phyloP scores from a whole-genome alignment of 768 basidiomycete species.

The Dictyophora rubrovolvata region DNA sequence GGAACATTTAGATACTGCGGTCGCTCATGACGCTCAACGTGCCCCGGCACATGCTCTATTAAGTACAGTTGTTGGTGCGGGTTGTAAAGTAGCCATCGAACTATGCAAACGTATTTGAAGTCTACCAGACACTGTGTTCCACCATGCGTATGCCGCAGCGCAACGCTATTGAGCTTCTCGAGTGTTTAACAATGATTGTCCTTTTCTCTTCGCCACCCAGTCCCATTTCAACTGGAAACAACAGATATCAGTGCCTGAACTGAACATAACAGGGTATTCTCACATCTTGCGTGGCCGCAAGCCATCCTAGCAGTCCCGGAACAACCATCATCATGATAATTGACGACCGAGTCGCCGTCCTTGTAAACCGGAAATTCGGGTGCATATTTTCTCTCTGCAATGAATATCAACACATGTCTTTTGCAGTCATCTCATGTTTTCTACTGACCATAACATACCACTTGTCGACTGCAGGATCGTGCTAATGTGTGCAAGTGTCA shows the following conservation, averaged over 20 bases:
- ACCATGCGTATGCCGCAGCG: conserved; percentile 10
- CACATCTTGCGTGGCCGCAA: conserved; percentile 30
- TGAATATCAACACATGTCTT: neutral
- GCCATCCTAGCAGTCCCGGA: conserved; percentile 44
- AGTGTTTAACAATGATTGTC: conserved; percentile 26
- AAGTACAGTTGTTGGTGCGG: conserved; percentile 72
- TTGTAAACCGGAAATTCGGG: conserved; percentile 73
- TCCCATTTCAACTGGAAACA: conserved; percentile 31
- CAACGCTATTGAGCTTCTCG: conserved; percentile 15
- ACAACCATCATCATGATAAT: conserved; percentile 48
- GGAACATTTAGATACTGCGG: conserved; percentile 86
- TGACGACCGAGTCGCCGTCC: conserved; percentile 48
- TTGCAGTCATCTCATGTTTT: neutral
- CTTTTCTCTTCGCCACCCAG: conserved; percentile 42
- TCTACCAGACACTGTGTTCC: too few species aligned
- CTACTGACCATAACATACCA: conserved; percentile 49
- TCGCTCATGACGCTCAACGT: conserved; percentile 76
- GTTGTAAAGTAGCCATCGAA: conserved; percentile 86
- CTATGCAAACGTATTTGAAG: conserved; percentile 69
- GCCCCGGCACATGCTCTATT: conserved; percentile 88
- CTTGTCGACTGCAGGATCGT: conserved; percentile 44
- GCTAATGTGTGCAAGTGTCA: conserved; percentile 20
- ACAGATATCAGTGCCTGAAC: conserved; percentile 8
- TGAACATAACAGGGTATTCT: conserved; percentile 25
- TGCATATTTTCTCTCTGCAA: conserved; percentile 76